Base-by-base conservation (phyloP, 805 yeast species). In the Grigorovia yakushimaensis region DNA sequence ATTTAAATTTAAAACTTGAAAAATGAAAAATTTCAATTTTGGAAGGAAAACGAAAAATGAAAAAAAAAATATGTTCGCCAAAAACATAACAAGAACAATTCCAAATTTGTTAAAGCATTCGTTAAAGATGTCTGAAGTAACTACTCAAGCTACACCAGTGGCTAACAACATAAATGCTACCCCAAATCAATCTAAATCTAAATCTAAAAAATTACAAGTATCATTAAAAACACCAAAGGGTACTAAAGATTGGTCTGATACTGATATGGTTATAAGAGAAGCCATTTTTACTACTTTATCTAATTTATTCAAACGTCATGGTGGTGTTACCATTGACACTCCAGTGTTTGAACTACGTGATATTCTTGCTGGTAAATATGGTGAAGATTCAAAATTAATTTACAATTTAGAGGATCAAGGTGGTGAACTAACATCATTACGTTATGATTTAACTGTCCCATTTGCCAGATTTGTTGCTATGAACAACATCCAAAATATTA, bases 321-420 rank as follows among this genome's bases (percentile, higher is more conserved):
- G 99, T 52, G 98, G 94, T 68, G 96, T 88, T 33, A 91, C 98
- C 39, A 88, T 93, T 54, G 99, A 93, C 65, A 93, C 99, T 1
- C 99, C 99, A 6, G 99, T 93, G 4, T 93, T 93, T 59, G 99
- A 93, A 68, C 75, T 91, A 55, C 79, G 96, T 57, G 98, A 93
- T 67, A 93, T 93, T 57, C 76, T 93, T 49, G 81, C 97, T 22
- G 98, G 98, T 43, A 93, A 93, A 66, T 93, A 93, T 66, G 99
- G 99, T 65, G 99, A 93, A 70, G 99, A 93, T 66, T 89, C 97
- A 30, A 93, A 93, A 69, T 76, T 93, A 59, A 93, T 93, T 60
- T 93, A 93, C 69, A 91, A 93, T 67, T 76, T 93, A 61, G 94
- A 93, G 67, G 98, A 93, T 67, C 99, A 93, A 72, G 98, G 99